Base-by-base conservation (phyloP, 805 yeast genomes). In the Brettanomyces custersianus region DNA sequence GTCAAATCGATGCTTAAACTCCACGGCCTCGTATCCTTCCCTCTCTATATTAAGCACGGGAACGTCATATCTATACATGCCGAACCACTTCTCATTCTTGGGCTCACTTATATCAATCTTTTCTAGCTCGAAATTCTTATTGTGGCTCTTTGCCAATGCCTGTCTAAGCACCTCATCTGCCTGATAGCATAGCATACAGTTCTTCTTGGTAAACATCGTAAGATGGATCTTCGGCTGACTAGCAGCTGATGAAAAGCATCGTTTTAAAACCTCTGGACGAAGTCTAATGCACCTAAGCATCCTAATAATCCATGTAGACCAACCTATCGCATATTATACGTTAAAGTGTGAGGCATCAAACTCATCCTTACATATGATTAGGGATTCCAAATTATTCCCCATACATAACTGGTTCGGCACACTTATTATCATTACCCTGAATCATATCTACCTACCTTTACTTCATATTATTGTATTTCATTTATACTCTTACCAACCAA, bases 21-120 rank as follows among this genome's bases (percentile, higher is more conserved):
- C 77, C 4, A 69, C 66, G 2, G 77, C 68, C 31, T 68, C 63
- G 23, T 48, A 59, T 3, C 48, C 49, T 35, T 67, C 69, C 39
- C 76, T 62, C 45, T 77, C 78, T 7, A 82, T 63, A 51, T 82
- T 88, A 29, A 82, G 50, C 0, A 82, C 94, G 0, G 94, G 94
- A 5, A 82, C 80, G 49, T 82, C 94, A 51, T 75, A 80, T 46
- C 87, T 36, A 45, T 81, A 82, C 41, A 67, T 64, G 35, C 80
- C 83, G 66, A 77, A 80, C 78, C 85, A 80, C 33, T 66, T 61
- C 33, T 69, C 61, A 48, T 81, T 77, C 36, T 69, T 68, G 0
- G 75, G 74, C 20, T 66, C 61, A 53, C 71, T 71, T 22, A 82
- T 81, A 49, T 82, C 83, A 4, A 78, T 59, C 10, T 63, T 57